phyloP scores from a whole-genome alignment of 2,329 filamentous ascomycete species.

The Zymoseptoria passerinii region DNA sequence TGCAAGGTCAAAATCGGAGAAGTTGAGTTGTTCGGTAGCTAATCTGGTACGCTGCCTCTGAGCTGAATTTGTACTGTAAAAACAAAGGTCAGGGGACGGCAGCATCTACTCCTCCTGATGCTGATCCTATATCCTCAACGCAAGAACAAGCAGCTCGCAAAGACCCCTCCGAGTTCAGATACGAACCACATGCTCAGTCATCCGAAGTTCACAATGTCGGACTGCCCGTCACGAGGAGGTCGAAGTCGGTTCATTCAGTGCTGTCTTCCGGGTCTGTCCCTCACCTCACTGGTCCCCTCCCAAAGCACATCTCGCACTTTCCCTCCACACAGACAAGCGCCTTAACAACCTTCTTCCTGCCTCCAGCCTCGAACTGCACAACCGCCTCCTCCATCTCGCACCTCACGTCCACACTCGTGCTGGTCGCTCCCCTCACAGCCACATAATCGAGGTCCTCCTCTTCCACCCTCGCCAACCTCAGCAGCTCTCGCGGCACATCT shows the following conservation, averaged over 20 bases:
- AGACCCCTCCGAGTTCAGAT: too few species aligned
- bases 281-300: not conserved
- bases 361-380: not conserved
- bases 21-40: too few species aligned
- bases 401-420: constrained; percentile 1
- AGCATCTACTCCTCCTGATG: too few species aligned
- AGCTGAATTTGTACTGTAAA: too few species aligned
- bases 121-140: too few species aligned
- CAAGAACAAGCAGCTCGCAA: too few species aligned
- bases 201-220: too few species aligned
- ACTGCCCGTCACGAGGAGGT: too few species aligned
- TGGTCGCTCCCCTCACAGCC: not conserved
- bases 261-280: not conserved
- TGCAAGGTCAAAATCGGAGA: too few species aligned
- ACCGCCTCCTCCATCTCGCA: constrained; percentile 2
- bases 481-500: not conserved
- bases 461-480: not conserved
- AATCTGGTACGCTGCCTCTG: too few species aligned
- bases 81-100: too few species aligned
- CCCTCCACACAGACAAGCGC: not conserved
- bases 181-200: too few species aligned
- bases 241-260: not conserved
- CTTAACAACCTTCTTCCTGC: not conserved
- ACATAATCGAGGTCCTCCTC: not conserved
- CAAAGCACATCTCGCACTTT: not conserved